These are phyloP conservation scores for Tricholoma furcatifolium DNA, from an alignment of 768 basidiomycete species.

Conservation along the genomic window DNA sequence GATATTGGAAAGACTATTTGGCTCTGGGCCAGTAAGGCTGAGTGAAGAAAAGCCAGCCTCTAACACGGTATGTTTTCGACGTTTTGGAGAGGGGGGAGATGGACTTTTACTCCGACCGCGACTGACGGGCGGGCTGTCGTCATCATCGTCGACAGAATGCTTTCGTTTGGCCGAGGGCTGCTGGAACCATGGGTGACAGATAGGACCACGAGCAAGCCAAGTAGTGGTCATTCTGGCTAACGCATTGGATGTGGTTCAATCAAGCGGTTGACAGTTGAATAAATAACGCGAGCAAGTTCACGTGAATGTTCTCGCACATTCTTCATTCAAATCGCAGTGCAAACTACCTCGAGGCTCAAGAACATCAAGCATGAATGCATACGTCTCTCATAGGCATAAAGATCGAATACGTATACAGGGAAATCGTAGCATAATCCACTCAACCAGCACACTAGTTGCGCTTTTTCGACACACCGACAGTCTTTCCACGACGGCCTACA, in stretches of 20 bases:
- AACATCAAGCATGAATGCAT: not conserved
- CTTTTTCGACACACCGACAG: conserved; percentile 96
- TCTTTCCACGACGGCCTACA: conserved; percentile 90
- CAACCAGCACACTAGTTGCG: conserved; percentile 40
- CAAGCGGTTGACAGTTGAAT: not conserved
- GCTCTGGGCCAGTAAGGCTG: conserved; percentile 26
- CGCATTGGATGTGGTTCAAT: not conserved
- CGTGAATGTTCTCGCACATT: conserved; percentile 6
- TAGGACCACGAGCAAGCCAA: conserved; percentile 24
- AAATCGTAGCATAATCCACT: conserved; percentile 10
- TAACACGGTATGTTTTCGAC: conserved; percentile 45
- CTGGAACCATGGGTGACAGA: conserved; percentile 46
- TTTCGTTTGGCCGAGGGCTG: conserved; percentile 40
- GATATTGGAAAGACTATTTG: conserved; percentile 9
- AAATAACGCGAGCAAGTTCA: conserved; percentile 10
- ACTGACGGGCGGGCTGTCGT: conserved; percentile 12
- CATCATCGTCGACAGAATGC: conserved; percentile 20
- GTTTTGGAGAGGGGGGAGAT: conserved; percentile 37
- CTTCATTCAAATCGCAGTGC: not conserved
- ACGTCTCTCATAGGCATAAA: conserved; percentile 13
- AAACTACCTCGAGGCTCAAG: not conserved
- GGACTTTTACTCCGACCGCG: conserved; percentile 3
- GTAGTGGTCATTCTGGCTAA: conserved; percentile 18
- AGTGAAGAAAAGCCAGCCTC: conserved; percentile 62
- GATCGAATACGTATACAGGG: conserved; percentile 15